Base-by-base conservation (phyloP, 257 asterid species). In the Asclepias syriaca region DNA sequence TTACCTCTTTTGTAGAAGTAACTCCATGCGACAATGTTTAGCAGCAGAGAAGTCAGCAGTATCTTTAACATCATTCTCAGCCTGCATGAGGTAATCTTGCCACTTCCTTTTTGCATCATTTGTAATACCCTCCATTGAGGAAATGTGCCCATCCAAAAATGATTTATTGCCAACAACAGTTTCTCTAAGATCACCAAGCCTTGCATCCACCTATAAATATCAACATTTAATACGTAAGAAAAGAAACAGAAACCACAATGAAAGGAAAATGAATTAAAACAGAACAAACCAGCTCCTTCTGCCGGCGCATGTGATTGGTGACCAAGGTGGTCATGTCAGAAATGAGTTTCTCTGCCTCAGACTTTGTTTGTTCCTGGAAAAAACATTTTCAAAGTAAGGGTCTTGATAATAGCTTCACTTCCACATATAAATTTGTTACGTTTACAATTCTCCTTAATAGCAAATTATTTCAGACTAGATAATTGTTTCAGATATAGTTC, bases 21-120 rank as follows among this genome's bases (percentile, higher is more conserved):
- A 78, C 80, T 92, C 96, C 89, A 92, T 78, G 68, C 96, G 90
- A 79, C 96, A 86, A 84, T 89, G 96, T 85, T 92, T 92, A 70
- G 96, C 88, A 65, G 88, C 96, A 66, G 93, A 84, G 80, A 87
- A 86, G 68, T 86, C 90, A 24, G 93, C 88, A 87, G 68, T 83
- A 69, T 92, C 97, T 74, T 84, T 86, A 27, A 77, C 69, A 77
- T 73, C 81, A 65, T 63, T 79, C 65, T 86, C 93, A 18, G 94
- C 80, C 68, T 83, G 90, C 50, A 64, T 57, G 81, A 78, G 82
- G 75, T 82, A 84, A 80, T 92, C 97, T 82, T 88, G 85, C 96
- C 97, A 92, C 84, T 92, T 92, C 77, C 96, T 81, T 85, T 89
- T 92, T 54, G 91, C 80, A 77, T 89, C 96, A 56, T 85, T 77